A percentile compares a stretch with the other conserved stretches of the same genome.
These are phyloP conservation scores for Cucumis hystrix DNA, from an alignment of 306 rosid genomes.

Conservation along the genomic window DNA sequence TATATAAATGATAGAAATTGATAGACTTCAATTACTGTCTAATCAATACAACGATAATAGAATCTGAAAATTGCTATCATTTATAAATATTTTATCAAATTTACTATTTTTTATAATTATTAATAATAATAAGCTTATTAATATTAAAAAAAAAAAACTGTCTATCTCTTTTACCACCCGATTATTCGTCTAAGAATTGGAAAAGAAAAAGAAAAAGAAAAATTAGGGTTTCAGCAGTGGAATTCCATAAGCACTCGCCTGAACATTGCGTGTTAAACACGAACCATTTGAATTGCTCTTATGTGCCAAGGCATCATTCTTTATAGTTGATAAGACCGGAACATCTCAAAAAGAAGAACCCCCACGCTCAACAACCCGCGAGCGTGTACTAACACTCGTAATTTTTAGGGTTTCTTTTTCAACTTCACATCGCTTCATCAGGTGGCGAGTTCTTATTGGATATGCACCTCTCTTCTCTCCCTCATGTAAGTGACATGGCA, in stretches of 20 bases:
- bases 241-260: slow-evolving; percentile 15
- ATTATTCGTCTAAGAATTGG: not conserved
- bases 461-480: not conserved
- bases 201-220: not conserved
- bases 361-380: slow-evolving; percentile 48
- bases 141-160: no score
- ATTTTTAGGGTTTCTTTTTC: slow-evolving; percentile 59
- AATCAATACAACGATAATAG: no score
- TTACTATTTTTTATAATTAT: no score
- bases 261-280: slow-evolving; percentile 1
- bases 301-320: slow-evolving; percentile 56
- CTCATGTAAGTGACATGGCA: slow-evolving; percentile 9
- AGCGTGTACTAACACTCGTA: slow-evolving; percentile 1
- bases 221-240: slow-evolving; percentile 54
- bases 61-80: no score
- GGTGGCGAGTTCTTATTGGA: slow-evolving; percentile 13
- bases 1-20: no score
- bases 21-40: no score
- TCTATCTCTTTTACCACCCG: not conserved
- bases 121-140: no score
- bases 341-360: slow-evolving; percentile 18
- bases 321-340: slow-evolving; percentile 47
- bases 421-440: slow-evolving; percentile 10
- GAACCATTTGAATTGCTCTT: slow-evolving; percentile 23
- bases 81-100: no score